A percentile compares a stretch with the other conserved stretches of the same genome.
phyloP scores from a whole-genome alignment of 1,284 basidiomycete species.

The Apiotrichum gamsii region DNA sequence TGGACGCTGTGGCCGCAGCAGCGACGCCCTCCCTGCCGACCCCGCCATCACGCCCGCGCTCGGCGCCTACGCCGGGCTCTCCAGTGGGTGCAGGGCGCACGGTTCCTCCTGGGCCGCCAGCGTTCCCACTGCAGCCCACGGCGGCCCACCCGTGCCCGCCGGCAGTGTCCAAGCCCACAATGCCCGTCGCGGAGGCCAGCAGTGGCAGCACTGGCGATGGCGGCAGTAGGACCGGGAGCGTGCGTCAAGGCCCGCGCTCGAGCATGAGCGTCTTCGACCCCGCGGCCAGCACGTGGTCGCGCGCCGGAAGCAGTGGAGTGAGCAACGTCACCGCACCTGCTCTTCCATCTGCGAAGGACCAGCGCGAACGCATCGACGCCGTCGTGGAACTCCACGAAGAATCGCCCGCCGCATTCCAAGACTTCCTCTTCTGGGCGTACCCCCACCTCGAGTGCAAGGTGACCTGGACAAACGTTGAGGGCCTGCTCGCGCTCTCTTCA shows the following conservation, averaged over 20 bases:
- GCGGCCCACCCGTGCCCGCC: background rate
- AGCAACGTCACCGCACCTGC: too few relatives aligned
- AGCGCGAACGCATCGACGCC: constrained; percentile 19
- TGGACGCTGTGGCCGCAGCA: background rate
- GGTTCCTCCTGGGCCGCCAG: too few relatives aligned
- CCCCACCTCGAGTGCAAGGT: constrained; percentile 71
- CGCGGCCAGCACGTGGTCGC: too few relatives aligned
- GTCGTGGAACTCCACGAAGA: constrained; percentile 41
- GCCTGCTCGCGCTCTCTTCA: constrained; percentile 34
- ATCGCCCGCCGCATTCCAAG: constrained; percentile 34
- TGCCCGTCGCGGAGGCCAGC: too few relatives aligned
- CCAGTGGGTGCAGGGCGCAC: too few relatives aligned
- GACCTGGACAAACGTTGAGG: constrained; percentile 86
- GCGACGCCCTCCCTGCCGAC: background rate
- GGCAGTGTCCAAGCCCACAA: background rate
- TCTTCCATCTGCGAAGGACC: background rate
- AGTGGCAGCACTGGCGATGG: too few relatives aligned
- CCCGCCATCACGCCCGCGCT: too few relatives aligned
- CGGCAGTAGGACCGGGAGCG: too few relatives aligned
- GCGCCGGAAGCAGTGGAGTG: too few relatives aligned
- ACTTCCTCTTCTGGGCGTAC: constrained; percentile 46
- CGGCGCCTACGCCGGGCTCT: background rate
- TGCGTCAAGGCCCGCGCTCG: too few relatives aligned
- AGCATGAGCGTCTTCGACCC: too few relatives aligned
- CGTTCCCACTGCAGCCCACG: background rate